Percentiles rank a stretch among this genome's conserved stretches.
phyloP scores from a whole-genome alignment of 176 grass and related monocot genomes.

The Cenchrus americanus region DNA sequence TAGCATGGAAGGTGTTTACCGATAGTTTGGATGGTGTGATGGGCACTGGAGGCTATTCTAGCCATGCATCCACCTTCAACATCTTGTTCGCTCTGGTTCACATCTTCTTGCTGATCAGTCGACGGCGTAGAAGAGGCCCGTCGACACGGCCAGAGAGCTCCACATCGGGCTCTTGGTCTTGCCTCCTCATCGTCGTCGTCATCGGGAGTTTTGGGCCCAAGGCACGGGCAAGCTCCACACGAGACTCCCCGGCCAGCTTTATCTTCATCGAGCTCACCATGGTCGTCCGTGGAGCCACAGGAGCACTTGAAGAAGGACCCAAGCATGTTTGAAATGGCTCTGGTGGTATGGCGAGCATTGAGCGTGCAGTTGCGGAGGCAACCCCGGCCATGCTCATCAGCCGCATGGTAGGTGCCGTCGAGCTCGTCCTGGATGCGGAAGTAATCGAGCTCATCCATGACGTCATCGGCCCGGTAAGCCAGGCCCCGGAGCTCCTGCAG shows the following conservation, averaged over 20 bases:
- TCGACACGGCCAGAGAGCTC: rapidly evolving
- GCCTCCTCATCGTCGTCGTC: not conserved
- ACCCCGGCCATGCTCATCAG: not conserved
- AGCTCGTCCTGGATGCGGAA: too few relatives aligned
- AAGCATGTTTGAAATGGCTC: not conserved
- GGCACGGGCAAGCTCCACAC: not conserved
- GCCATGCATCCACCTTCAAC: not conserved
- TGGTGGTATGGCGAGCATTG: not conserved
- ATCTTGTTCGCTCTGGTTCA: too few relatives aligned
- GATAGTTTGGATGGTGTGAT: too few relatives aligned
- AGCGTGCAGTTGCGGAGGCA: not conserved
- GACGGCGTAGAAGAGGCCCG: not conserved
- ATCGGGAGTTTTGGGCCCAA: not conserved
- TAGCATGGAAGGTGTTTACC: conserved; percentile 16
- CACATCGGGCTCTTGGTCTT: not conserved
- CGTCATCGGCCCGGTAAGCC: not conserved
- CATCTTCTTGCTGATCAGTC: not conserved
- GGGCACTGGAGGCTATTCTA: not conserved
- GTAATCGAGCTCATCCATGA: too few relatives aligned
- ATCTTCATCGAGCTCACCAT: not conserved
- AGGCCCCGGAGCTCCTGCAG: not conserved
- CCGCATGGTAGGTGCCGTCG: too few relatives aligned
- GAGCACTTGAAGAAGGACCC: not conserved
- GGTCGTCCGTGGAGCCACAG: rapidly evolving
- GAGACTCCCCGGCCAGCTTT: not conserved